Evolutionary conservation across 1,284 basidiomycete species (phyloP).

Genomic region (Agaricales sp.): DNA sequence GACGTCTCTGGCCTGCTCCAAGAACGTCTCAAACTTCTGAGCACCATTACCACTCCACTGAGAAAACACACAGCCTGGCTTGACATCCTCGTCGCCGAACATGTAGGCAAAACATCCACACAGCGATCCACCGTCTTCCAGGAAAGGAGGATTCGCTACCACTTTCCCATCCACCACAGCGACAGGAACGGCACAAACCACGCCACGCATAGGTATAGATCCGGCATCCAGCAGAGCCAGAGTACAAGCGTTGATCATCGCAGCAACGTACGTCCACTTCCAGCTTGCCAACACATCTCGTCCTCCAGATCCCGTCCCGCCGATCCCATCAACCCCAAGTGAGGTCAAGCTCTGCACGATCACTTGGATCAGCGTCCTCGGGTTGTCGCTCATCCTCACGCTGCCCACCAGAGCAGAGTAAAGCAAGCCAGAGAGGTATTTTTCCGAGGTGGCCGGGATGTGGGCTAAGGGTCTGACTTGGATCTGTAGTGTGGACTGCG

Average conservation of each 20-base stretch:
- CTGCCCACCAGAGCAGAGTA: conserved; percentile 46
- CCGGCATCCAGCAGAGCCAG: conserved; percentile 57
- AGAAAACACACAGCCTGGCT: conserved; percentile 39
- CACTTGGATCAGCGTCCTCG: conserved; percentile 61
- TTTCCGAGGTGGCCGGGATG: conserved; percentile 57
- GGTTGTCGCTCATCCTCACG: conserved; percentile 50
- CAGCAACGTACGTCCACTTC: conserved; percentile 31
- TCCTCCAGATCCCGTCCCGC: conserved; percentile 6
- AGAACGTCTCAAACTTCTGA: conserved; percentile 31
- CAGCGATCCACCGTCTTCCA: conserved; percentile 30
- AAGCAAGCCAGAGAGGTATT: conserved; percentile 40
- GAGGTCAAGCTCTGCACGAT: conserved; percentile 49
- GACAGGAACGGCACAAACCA: conserved; percentile 56
- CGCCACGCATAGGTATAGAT: conserved; percentile 60
- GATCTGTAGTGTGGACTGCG: conserved; percentile 65
- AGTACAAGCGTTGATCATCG: conserved; percentile 58
- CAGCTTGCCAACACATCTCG: background rate
- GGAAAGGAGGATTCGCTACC: conserved; percentile 43
- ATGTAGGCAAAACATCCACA: conserved; percentile 61
- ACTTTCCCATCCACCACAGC: conserved; percentile 27
- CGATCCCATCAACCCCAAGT: conserved; percentile 17
- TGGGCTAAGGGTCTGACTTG: conserved; percentile 53
- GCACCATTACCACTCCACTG: conserved; percentile 34
- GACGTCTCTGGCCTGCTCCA: conserved; percentile 32
- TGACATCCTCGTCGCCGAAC: conserved; percentile 29